Evolutionary conservation across 2,329 filamentous ascomycete species (phyloP).

Genomic region (Coniochaeta prunicola): DNA sequence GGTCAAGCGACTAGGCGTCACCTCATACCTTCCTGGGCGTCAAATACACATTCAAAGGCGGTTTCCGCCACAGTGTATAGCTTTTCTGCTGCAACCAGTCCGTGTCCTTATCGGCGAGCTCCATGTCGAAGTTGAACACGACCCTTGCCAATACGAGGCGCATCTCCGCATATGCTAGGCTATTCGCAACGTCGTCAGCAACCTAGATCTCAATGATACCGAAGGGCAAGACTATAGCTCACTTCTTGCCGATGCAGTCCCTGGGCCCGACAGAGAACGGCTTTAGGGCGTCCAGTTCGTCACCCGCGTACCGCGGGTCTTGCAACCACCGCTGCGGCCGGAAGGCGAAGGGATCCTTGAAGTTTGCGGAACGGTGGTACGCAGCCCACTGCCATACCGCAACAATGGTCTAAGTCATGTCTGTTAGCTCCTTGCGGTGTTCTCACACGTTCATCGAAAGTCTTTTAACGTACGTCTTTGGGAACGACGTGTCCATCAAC

Average conservation of each 20-base stretch:
- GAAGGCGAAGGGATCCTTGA: conserved; percentile 17
- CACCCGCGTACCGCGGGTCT: conserved; percentile 2
- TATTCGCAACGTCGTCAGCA: conserved; percentile 7
- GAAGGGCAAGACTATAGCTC: not conserved
- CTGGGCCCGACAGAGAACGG: conserved; percentile 5
- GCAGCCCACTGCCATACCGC: conserved; percentile 16
- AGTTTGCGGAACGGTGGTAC: conserved; percentile 18
- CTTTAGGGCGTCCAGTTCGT: conserved; percentile 5
- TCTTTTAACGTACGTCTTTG: conserved; percentile 8
- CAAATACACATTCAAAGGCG: conserved; percentile 19
- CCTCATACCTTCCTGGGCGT: conserved; percentile 9
- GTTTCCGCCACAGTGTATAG: conserved; percentile 23
- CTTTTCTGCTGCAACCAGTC: conserved; percentile 22
- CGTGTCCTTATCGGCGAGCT: conserved; percentile 14
- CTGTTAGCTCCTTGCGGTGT: too few species aligned
- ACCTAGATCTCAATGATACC: not conserved
- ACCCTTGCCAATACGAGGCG: conserved; percentile 25
- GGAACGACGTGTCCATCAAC: conserved; percentile 20
- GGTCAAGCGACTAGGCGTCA: not conserved
- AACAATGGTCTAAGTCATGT: conserved; percentile 23
- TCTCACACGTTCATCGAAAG: too few species aligned
- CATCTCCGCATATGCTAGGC: conserved; percentile 29
- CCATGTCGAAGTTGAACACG: conserved; percentile 27
- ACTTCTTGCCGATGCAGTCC: conserved; percentile 7
- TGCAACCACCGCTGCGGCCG: conserved; percentile 24